These are phyloP conservation scores for Nemania serpens DNA, from an alignment of 2,329 filamentous ascomycete genomes.

Conservation along the genomic window DNA sequence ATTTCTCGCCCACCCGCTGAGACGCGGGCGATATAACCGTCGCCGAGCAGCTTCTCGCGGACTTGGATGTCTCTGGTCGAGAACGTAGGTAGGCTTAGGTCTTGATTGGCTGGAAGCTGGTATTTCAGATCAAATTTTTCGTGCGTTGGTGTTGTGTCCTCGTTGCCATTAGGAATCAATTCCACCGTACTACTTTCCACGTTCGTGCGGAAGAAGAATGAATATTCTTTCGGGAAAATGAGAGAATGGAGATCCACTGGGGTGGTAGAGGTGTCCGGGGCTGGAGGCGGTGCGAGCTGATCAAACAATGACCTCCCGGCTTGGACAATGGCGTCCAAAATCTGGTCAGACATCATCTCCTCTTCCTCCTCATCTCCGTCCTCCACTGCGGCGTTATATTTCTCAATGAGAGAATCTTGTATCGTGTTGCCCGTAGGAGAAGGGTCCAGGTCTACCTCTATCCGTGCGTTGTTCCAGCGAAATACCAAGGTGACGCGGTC, in stretches of 20 bases:
- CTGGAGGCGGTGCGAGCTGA: constrained; percentile 21
- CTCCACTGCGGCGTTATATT: constrained; percentile 24
- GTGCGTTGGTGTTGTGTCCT: constrained; percentile 2
- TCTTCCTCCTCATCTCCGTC: constrained; percentile 20
- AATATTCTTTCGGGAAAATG: constrained; percentile 26
- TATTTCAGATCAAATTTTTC: constrained; percentile 12
- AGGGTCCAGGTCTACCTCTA: constrained; percentile 22
- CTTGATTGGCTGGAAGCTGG: constrained; percentile 18
- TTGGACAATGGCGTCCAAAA: constrained; percentile 15
- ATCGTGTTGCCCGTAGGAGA: constrained; percentile 19
- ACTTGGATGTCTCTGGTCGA: constrained; percentile 28
- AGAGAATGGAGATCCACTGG: constrained; percentile 25
- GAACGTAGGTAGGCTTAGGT: constrained; percentile 20
- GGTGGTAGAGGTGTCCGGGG: neutral
- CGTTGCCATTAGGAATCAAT: constrained; percentile 8
- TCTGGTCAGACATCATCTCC: constrained; percentile 23
- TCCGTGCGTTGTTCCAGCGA: constrained; percentile 27
- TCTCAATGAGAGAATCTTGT: constrained; percentile 26
- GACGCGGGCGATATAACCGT: constrained; percentile 28
- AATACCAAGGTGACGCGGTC: constrained; percentile 25
- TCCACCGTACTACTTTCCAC: constrained; percentile 11
- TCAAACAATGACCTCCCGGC: constrained; percentile 24
- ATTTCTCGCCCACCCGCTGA: constrained; percentile 23
- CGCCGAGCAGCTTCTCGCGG: constrained; percentile 22
- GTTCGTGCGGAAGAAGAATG: constrained; percentile 18